Evolutionary conservation across 352 stramenopile genomes (phyloP), one percentile per base, ranked within the genome.

Genomic region (Phytophthora colocasiae): DNA sequence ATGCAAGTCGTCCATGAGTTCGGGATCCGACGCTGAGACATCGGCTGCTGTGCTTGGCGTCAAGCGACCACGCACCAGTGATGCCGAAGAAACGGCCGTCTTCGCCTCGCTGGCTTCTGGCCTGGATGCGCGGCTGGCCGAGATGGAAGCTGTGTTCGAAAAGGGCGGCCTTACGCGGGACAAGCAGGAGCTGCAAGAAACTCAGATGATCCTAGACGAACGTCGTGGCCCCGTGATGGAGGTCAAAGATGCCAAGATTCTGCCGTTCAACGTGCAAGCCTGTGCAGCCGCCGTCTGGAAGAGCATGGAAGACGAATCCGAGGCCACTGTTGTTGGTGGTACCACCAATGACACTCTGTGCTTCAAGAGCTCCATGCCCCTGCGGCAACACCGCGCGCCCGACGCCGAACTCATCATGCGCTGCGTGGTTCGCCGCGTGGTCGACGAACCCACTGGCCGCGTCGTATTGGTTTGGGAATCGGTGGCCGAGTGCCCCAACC

Each of bases 401-500:
- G 75, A 84, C 40, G 65, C 45, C 1, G 78, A 81, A 48, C 66
- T 87, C 26, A 69, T 43, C 2, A 66, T 84, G 0, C 73, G 70
- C 19, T 70, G 48, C 3, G 78, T 87, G 4, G 63, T 84, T 32
- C 80, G 80, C 36, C 75, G 78, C 15, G 78, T 81, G 8, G 58
- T 71, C 19, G 73, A 82, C 24, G 43, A 60, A 29, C 15, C 69
- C n/a, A 49, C 51, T n/a, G 60, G 53, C 17, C 75, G 75, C 17
- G 78, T 87, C 4, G 56, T 83, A n/a, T 64, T 87, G 8, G 58
- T 87, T 17, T 87, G 78, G 78, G 78, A 87, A 55, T 84, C 78
- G 22, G 53, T 86, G 41, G 63, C 75, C 10, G 69, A 86, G 32
- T 78, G 66, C 34, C 55, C 51, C 31, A 74, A 57, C 43, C 69